Conservation (phyloP, 768 basidiomycete genomes). For the Sistotremastrum suecicum region DNA sequence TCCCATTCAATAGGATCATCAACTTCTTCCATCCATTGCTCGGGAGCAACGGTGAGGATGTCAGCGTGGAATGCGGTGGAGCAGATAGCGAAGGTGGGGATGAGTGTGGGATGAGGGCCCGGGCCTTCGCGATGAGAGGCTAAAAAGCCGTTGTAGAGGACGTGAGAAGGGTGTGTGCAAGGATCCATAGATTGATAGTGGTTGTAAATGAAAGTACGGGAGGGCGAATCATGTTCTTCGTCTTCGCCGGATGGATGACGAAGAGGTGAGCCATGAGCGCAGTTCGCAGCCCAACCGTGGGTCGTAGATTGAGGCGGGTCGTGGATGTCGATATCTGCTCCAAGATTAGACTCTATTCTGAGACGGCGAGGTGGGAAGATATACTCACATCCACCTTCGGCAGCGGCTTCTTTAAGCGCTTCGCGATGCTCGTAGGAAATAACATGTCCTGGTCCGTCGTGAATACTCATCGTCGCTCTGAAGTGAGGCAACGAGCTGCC, state of each 20-base stretch:
- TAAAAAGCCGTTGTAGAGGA: conserved; percentile 35
- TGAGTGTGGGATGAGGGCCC: conserved; percentile 22
- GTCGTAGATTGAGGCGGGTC: conserved; percentile 3
- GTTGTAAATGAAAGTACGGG: conserved; percentile 30
- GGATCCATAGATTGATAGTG: conserved; percentile 35
- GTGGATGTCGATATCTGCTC: conserved; percentile 16
- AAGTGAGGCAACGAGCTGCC: too few species aligned
- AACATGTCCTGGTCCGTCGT: conserved; percentile 17
- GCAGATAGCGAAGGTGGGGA: conserved; percentile 42
- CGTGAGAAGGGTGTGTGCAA: conserved; percentile 27
- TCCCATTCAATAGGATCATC: conserved; percentile 49
- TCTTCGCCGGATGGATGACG: conserved; percentile 13
- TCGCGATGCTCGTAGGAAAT: conserved; percentile 13
- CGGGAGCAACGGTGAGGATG: conserved; percentile 34
- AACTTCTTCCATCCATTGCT: conserved; percentile 31
- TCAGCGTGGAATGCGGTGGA: conserved; percentile 38
- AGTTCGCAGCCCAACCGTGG: conserved; percentile 23
- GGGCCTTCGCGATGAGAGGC: conserved; percentile 35
- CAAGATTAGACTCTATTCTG: conserved; percentile 17
- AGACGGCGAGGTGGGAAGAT: conserved; percentile 13
- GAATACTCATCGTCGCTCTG: background rate
- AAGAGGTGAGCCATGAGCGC: background rate
- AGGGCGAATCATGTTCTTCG: conserved; percentile 1
- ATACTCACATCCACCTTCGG: conserved; percentile 12
- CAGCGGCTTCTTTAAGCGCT: conserved; percentile 17